Conservation (phyloP, 345 rosid genomes). For the Leavenworthia alabamica region DNA sequence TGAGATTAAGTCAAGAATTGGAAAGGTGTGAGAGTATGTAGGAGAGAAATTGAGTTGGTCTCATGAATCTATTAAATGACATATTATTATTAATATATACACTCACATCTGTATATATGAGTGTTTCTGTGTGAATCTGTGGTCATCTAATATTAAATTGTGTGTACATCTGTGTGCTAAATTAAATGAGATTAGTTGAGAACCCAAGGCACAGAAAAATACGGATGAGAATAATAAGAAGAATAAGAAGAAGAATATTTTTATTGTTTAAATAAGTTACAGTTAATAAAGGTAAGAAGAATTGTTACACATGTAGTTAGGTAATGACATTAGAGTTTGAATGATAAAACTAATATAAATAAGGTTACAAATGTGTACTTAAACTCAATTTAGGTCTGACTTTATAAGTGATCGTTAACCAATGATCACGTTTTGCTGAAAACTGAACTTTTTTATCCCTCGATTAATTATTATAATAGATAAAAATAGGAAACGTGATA, state of each 20-base stretch:
- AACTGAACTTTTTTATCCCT: neutral
- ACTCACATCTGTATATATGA: too few species aligned
- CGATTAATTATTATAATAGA: too few species aligned
- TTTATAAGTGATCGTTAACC: constrained; percentile 18
- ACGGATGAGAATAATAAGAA: constrained; percentile 28
- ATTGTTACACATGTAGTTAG: constrained; percentile 16
- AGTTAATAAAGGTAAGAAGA: too few species aligned
- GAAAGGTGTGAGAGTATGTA: constrained; percentile 10
- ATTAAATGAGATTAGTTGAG: constrained; percentile 36
- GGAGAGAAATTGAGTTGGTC: neutral
- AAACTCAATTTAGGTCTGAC: too few species aligned
- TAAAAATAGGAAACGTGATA: too few species aligned
- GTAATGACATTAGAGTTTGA: constrained; percentile 28
- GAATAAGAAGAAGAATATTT: too few species aligned
- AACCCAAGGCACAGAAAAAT: constrained; percentile 23
- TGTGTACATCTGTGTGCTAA: constrained; percentile 12
- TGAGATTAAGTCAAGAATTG: constrained; percentile 16
- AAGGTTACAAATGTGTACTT: too few species aligned
- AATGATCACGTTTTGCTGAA: constrained; percentile 4
- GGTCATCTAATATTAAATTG: too few species aligned
- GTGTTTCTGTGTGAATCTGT: too few species aligned
- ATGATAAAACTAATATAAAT: too few species aligned
- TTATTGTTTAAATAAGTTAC: too few species aligned
- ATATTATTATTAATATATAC: too few species aligned
- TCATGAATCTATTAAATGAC: constrained; percentile 15